phyloP scores from a whole-genome alignment of 257 asterid genomes.

The Dorcoceras hygrometricum region DNA sequence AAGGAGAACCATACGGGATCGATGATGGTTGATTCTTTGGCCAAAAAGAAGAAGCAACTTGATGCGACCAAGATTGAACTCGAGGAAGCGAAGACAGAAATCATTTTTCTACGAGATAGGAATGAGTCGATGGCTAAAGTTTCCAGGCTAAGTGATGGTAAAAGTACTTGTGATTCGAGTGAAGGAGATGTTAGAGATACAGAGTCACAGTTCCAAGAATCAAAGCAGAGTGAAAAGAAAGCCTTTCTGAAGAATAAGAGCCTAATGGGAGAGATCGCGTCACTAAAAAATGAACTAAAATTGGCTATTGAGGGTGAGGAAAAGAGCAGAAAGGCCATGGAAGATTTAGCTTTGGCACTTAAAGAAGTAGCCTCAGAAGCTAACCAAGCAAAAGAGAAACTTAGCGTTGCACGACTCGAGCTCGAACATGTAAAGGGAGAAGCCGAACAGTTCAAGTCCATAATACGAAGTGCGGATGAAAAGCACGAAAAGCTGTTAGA shows the following conservation, averaged over 20 bases:
- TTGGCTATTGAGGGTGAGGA: conserved; percentile 65
- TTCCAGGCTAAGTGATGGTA: conserved; percentile 18
- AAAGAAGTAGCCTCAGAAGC: conserved; percentile 70
- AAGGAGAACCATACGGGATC: conserved; percentile 32
- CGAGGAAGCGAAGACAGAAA: conserved; percentile 51
- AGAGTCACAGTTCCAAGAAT: conserved; percentile 30
- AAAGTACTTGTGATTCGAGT: neutral
- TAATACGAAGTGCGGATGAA: conserved; percentile 39
- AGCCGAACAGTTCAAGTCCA: conserved; percentile 38
- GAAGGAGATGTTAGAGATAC: conserved; percentile 25
- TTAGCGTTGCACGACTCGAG: conserved; percentile 30
- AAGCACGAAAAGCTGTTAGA: conserved; percentile 38
- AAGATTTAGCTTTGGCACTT: conserved; percentile 72
- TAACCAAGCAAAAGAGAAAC: conserved; percentile 50
- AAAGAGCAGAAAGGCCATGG: conserved; percentile 73
- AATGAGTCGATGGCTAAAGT: conserved; percentile 32
- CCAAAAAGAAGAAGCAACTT: conserved; percentile 35
- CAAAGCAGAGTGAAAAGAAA: conserved; percentile 35
- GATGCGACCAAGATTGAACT: conserved; percentile 47
- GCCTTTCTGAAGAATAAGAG: conserved; percentile 26
- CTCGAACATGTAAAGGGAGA: conserved; percentile 41
- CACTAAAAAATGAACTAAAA: conserved; percentile 45
- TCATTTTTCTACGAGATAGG: conserved; percentile 35
- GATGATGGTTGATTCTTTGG: conserved; percentile 39
- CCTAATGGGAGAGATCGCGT: conserved; percentile 32